phyloP scores from a whole-genome alignment of 768 basidiomycete species.

The Exsudoporus frostii region DNA sequence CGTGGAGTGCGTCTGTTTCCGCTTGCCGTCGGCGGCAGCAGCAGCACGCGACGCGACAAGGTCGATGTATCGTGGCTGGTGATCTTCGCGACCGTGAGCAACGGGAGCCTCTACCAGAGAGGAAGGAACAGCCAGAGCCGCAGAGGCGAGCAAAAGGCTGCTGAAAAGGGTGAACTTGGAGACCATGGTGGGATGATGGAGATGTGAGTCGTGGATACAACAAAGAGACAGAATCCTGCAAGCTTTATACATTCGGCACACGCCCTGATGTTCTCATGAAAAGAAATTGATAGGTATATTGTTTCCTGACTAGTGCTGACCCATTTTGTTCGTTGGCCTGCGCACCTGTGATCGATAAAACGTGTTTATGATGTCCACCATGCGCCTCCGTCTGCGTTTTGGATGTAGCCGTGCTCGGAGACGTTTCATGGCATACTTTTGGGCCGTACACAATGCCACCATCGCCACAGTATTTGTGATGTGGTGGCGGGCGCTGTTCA shows the following conservation, averaged over 20 bases:
- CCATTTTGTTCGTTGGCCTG: background rate
- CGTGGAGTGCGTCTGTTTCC: no score
- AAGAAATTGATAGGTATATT: background rate
- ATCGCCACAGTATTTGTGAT: no score
- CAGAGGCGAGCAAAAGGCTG: conserved; percentile 19
- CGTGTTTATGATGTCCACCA: background rate
- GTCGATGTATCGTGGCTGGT: no score
- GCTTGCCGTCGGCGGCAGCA: background rate
- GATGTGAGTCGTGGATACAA: background rate
- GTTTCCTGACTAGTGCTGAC: background rate
- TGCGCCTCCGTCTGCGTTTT: background rate
- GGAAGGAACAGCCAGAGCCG: conserved; percentile 13
- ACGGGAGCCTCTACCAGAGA: conserved; percentile 11
- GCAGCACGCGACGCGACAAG: background rate
- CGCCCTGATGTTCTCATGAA: conserved; percentile 1
- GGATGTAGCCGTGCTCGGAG: no score
- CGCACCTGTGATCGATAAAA: background rate
- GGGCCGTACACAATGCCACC: no score
- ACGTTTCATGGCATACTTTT: no score
- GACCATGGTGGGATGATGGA: conserved; percentile 12
- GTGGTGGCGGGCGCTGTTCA: no score
- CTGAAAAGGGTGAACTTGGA: conserved; percentile 13
- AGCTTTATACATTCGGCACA: conserved; percentile 11
- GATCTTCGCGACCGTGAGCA: conserved; percentile 10
- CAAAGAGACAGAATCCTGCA: background rate